Percentiles rank a stretch among this genome's conserved stretches.
These are phyloP conservation scores for Colletotrichum sp. DNA, from an alignment of 2,329 filamentous ascomycete genomes.

Conservation along the genomic window DNA sequence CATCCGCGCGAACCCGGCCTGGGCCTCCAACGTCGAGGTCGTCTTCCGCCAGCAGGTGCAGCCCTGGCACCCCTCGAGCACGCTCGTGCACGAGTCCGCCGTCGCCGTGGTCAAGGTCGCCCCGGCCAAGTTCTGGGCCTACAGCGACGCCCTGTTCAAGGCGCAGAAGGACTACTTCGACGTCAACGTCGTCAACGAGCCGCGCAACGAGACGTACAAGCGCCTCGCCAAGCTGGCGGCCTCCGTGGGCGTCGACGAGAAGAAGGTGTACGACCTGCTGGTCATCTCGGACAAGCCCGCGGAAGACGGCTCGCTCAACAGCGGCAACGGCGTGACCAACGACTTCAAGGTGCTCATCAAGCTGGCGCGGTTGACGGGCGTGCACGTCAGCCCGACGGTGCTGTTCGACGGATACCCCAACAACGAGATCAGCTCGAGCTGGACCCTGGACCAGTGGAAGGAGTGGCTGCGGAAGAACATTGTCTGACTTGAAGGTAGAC, in stretches of 20 bases:
- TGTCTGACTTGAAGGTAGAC: conserved; percentile 32
- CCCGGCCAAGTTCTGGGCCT: conserved; percentile 79
- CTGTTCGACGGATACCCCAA: conserved; percentile 87
- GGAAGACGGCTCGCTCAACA: conserved; percentile 73
- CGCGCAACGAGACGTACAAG: conserved; percentile 82
- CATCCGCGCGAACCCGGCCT: conserved; percentile 64
- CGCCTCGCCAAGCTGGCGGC: conserved; percentile 78
- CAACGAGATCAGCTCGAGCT: conserved; percentile 78
- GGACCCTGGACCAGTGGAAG: conserved; percentile 81
- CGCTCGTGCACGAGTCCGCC: conserved; percentile 81
- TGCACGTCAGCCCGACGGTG: conserved; percentile 92
- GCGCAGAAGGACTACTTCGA: conserved; percentile 84
- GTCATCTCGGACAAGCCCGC: conserved; percentile 71
- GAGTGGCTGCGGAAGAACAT: conserved; percentile 74
- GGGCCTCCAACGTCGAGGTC: conserved; percentile 66
- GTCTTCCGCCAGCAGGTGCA: conserved; percentile 93
- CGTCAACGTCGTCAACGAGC: conserved; percentile 81
- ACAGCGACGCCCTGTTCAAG: conserved; percentile 69
- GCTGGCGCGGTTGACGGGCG: conserved; percentile 76
- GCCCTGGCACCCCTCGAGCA: conserved; percentile 92
- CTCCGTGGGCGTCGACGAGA: conserved; percentile 71
- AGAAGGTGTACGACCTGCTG: conserved; percentile 72
- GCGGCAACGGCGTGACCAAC: conserved; percentile 81
- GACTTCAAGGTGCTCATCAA: conserved; percentile 87
- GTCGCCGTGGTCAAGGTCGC: conserved; percentile 77